Conservation (phyloP, 139 green algal genomes). For the Picochlorum sp. region DNA sequence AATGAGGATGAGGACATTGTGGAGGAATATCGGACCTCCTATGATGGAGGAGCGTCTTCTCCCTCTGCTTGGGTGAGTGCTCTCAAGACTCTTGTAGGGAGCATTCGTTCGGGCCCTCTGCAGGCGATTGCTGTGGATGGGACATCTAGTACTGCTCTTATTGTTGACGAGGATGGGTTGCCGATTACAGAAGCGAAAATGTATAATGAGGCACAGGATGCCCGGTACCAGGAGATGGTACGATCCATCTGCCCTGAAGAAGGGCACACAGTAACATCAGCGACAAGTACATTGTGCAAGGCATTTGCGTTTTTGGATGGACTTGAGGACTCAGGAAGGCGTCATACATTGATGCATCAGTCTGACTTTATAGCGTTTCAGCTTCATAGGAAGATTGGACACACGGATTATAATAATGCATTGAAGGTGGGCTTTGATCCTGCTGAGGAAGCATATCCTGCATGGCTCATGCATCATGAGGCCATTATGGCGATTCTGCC, state of each 20-base stretch:
- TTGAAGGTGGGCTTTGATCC: slow-evolving; percentile 79
- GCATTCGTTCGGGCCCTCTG: slow-evolving; percentile 18
- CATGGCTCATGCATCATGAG: slow-evolving; percentile 59
- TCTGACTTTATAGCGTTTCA: slow-evolving; percentile 65
- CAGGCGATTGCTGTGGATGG: slow-evolving; percentile 68
- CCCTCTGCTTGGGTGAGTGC: slow-evolving; percentile 2
- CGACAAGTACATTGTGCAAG: slow-evolving; percentile 84
- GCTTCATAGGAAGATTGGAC: slow-evolving; percentile 43
- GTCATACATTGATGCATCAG: slow-evolving; percentile 63
- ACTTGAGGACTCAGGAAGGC: slow-evolving; percentile 17
- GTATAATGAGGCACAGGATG: slow-evolving; percentile 65
- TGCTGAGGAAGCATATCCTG: slow-evolving; percentile 48
- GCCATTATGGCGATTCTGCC: slow-evolving; percentile 34
- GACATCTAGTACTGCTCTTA: slow-evolving; percentile 76
- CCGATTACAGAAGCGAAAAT: slow-evolving; percentile 54
- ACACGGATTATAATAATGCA: slow-evolving; percentile 89
- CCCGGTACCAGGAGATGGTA: slow-evolving; percentile 25
- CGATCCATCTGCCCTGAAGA: slow-evolving; percentile 56
- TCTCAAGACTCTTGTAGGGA: slow-evolving; percentile 38
- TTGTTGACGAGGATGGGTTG: slow-evolving; percentile 54
- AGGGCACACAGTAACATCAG: slow-evolving; percentile 61
- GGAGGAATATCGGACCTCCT: not conserved
- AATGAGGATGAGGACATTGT: slow-evolving; percentile 38
- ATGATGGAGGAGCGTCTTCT: not conserved
- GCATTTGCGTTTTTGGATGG: slow-evolving; percentile 60